Evolutionary conservation across 2,329 filamentous ascomycete genomes (phyloP), one percentile per base, ranked within the genome.

Genomic region (Aureobasidium vineae): DNA sequence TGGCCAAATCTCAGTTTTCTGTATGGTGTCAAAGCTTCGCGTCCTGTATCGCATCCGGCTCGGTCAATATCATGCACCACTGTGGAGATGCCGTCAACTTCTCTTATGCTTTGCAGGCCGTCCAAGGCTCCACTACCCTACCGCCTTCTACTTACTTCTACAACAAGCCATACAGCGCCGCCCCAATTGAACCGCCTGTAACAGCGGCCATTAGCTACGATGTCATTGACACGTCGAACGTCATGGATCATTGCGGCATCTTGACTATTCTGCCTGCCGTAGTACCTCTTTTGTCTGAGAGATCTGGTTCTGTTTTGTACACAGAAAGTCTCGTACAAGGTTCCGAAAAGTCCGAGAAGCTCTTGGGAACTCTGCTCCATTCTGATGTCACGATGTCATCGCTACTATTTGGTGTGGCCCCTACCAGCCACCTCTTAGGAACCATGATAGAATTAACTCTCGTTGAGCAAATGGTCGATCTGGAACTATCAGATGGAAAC

Each of bases 201-300:
- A 31, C 21, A 0, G 2, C 56, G 28, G 23, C 13, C 36, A 40
- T 13, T 5, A 28, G 63, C 10, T 88, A 87, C 69, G 81, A 87
- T 70, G 75, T 83, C 10, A 83, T 88, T 66, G 84, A 88, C 68
- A 85, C 83, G 0, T 84, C 72, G 67, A 80, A 80, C 65, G 73
- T 84, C 19, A 72, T 75, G 3, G 79, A 83, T 66, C 75, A 79
- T 59, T 23, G 80, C 21, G 81, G 81, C 23, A 66, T 74, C 8
- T 68, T 84, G 21, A 82, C 82, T 69, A n/a, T 84, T 26, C 69
- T 84, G 8, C 71, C 80, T 21, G 78, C 84, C 0, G 74, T 81
- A 0, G 70, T 75, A 0, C 83, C 84, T 3, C 69, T 88, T 19
- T 74, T 88, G 10, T 80, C 79, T 10, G 61, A 75, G 5, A 69